These are phyloP conservation scores for Marasmius oreades DNA, from an alignment of 1,284 basidiomycete species.

Conservation along the genomic window DNA sequence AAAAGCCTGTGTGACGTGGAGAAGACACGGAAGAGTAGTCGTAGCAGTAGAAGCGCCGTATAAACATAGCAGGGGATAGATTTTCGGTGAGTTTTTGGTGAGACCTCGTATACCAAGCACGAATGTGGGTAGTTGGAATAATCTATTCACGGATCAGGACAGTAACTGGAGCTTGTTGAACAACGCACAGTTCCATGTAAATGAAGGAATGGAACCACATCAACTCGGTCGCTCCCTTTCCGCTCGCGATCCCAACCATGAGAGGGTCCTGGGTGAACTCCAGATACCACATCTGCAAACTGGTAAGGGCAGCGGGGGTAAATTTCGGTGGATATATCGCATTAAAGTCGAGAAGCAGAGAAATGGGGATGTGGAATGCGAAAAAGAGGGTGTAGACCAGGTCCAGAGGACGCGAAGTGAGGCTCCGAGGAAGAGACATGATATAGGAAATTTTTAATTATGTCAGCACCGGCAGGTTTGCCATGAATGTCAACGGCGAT, in stretches of 20 bases:
- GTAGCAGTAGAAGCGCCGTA: conserved; percentile 80
- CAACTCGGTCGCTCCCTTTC: conserved; percentile 36
- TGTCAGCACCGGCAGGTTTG: no score
- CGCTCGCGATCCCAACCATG: conserved; percentile 49
- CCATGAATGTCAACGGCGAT: neutral
- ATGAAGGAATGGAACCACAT: conserved; percentile 69
- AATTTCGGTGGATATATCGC: conserved; percentile 53
- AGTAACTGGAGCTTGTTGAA: conserved; percentile 4
- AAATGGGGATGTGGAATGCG: conserved; percentile 57
- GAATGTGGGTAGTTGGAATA: conserved; percentile 79
- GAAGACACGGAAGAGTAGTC: conserved; percentile 71
- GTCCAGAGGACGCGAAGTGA: conserved; percentile 57
- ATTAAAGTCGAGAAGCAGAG: conserved; percentile 68
- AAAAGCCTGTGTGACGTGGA: conserved; percentile 45
- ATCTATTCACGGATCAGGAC: conserved; percentile 27
- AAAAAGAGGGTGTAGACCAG: conserved; percentile 65
- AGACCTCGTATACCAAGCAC: conserved; percentile 63
- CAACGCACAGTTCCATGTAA: conserved; percentile 50
- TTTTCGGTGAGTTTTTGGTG: conserved; percentile 52
- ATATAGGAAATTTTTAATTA: no score
- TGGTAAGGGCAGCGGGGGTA: conserved; percentile 43
- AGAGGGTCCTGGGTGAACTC: conserved; percentile 59
- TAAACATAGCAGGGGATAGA: conserved; percentile 58
- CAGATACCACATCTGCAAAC: conserved; percentile 45
- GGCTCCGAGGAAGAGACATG: conserved; percentile 26